Evolutionary conservation across 192 early-diverging fungal genomes (phyloP).

Genomic region (Mortierella claussenii): DNA sequence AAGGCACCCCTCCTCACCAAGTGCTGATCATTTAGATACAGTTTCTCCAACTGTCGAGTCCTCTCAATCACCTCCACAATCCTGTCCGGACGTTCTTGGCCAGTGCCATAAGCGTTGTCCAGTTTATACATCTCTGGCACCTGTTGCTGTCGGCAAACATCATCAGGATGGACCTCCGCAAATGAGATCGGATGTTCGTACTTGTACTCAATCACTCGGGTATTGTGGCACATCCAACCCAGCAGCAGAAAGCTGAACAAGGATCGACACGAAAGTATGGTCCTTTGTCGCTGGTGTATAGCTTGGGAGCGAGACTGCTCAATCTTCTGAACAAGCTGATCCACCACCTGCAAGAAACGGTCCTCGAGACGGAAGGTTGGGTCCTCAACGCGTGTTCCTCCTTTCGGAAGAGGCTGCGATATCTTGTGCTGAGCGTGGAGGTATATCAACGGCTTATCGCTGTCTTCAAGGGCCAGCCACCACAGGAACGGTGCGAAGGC

Average conservation of each 20-base stretch:
- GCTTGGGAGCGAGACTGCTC: background rate
- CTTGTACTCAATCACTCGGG: background rate
- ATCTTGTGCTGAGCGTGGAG: background rate
- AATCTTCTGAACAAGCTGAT: background rate
- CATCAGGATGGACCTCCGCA: no score
- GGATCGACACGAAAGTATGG: background rate
- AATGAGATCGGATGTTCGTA: no score
- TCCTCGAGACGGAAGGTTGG: constrained; percentile 1
- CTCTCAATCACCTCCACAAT: background rate
- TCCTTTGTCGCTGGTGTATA: background rate
- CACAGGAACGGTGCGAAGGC: background rate
- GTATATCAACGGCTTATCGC: background rate
- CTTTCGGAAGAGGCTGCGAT: background rate
- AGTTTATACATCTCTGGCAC: background rate
- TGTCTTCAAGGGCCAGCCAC: constrained; percentile 3
- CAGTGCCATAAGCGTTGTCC: no score
- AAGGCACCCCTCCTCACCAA: background rate
- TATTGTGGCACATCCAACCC: background rate
- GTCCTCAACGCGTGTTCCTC: background rate
- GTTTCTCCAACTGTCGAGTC: background rate
- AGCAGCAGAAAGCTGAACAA: background rate
- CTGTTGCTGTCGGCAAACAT: no score
- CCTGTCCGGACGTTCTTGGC: background rate
- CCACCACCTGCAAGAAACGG: background rate
- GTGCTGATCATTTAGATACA: background rate